These are phyloP conservation scores for Elsinoe ampelina DNA, from an alignment of 2,329 filamentous ascomycete species.

Conservation along the genomic window DNA sequence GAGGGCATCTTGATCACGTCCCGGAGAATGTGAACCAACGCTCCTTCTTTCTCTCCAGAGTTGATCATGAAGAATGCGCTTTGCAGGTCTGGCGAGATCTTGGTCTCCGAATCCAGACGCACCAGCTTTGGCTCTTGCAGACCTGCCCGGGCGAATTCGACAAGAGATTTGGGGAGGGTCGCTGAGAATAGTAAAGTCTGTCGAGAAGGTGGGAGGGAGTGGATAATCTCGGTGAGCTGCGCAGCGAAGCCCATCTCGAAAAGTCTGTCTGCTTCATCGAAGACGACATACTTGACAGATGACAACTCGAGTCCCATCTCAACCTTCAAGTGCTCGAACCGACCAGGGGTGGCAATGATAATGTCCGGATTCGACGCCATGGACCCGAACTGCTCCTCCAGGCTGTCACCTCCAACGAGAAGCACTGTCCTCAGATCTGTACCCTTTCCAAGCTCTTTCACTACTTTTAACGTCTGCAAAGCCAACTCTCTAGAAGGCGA, in stretches of 20 bases:
- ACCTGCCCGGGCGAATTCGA: conserved; percentile 91
- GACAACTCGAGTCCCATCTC: conserved; percentile 92
- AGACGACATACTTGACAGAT: conserved; percentile 87
- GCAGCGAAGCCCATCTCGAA: conserved; percentile 98
- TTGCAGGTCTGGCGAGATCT: conserved; percentile 91
- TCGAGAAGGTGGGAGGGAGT: conserved; percentile 71
- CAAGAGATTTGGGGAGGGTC: conserved; percentile 83
- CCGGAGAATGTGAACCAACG: conserved; percentile 76
- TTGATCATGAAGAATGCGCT: conserved; percentile 93
- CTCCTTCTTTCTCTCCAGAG: conserved; percentile 85
- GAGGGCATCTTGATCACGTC: conserved; percentile 88
- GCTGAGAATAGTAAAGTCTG: conserved; percentile 94
- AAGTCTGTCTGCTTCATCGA: conserved; percentile 91
- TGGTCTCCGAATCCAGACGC: conserved; percentile 85
- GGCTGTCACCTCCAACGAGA: conserved; percentile 85
- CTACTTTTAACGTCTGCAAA: conserved; percentile 88
- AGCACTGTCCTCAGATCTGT: conserved; percentile 87
- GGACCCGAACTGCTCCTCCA: conserved; percentile 88
- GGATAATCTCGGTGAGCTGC: conserved; percentile 85
- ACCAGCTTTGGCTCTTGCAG: conserved; percentile 86
- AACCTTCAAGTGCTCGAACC: conserved; percentile 92
- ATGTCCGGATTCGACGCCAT: conserved; percentile 96
- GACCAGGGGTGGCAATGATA: conserved; percentile 78
- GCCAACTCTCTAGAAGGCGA: conserved; percentile 92
- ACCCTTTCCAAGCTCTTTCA: conserved; percentile 84